phyloP scores from a whole-genome alignment of 371 early-diverging fungal genomes.

The Nematocida sp. region DNA sequence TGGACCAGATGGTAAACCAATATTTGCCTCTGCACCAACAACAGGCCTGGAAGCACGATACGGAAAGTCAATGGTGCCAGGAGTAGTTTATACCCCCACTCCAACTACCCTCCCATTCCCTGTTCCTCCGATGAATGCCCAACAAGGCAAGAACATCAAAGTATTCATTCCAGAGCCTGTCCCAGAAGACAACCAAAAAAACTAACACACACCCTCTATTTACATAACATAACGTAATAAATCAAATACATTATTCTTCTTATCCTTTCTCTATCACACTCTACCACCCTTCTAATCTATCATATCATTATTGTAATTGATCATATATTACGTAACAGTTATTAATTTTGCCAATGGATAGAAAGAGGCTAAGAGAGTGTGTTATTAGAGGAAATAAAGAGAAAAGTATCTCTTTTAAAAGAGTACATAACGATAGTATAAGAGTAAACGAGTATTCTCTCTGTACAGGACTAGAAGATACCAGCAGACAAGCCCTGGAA shows the following conservation, averaged over 20 bases:
- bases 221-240: too few species aligned
- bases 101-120: not conserved
- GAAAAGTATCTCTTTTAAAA: too few species aligned
- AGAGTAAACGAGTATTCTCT: not conserved
- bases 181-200: not conserved
- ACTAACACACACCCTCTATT: not conserved
- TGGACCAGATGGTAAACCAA: constrained; percentile 32
- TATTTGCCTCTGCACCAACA: not conserved
- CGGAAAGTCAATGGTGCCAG: constrained; percentile 30
- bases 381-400: too few species aligned
- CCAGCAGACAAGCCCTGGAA: not conserved
- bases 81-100: not conserved
- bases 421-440: too few species aligned
- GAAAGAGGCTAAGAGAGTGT: too few species aligned
- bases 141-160: constrained; percentile 15
- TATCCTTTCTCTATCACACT: too few species aligned
- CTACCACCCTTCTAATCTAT: too few species aligned
- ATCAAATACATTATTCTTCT: too few species aligned
- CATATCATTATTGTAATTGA: too few species aligned
- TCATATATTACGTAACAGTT: too few species aligned
- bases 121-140: not conserved
- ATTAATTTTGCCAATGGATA: too few species aligned
- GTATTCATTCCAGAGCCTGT: constrained; percentile 19
- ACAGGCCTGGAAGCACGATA: constrained; percentile 36
- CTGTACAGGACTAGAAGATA: not conserved